These are phyloP conservation scores for Russula compacta DNA, from an alignment of 768 basidiomycete species.

Conservation along the genomic window DNA sequence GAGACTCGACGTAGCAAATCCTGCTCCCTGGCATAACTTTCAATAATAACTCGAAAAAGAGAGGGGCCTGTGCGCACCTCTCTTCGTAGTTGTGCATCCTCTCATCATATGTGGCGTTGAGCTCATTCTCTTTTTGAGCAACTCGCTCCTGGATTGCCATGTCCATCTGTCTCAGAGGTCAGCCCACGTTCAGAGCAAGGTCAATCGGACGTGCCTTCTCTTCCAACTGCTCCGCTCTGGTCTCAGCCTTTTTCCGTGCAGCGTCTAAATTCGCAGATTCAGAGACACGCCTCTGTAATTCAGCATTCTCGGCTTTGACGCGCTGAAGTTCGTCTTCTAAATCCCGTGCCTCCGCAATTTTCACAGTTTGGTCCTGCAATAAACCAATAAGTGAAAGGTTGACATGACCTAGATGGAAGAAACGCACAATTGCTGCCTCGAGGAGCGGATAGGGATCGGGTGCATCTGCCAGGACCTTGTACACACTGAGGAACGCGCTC, in stretches of 20 bases:
- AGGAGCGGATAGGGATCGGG: slow-evolving; percentile 96
- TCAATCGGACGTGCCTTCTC: slow-evolving; percentile 47
- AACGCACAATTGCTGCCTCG: slow-evolving; percentile 79
- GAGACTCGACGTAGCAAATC: slow-evolving; percentile 87
- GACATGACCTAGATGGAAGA: background rate
- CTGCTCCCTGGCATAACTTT: slow-evolving; percentile 62
- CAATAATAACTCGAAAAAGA: background rate
- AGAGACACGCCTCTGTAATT: slow-evolving; percentile 58
- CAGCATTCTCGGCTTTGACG: slow-evolving; percentile 73
- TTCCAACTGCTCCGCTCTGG: slow-evolving; percentile 69
- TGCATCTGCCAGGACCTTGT: slow-evolving; percentile 93
- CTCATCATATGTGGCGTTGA: slow-evolving; percentile 96
- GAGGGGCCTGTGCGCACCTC: slow-evolving; percentile 42
- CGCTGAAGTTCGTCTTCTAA: slow-evolving; percentile 66
- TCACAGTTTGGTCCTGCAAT: slow-evolving; percentile 83
- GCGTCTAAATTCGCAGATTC: slow-evolving; percentile 58
- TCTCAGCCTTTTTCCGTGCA: slow-evolving; percentile 68
- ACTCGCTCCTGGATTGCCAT: slow-evolving; percentile 85
- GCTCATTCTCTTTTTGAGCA: slow-evolving; percentile 87
- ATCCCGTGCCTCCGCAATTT: slow-evolving; percentile 71
- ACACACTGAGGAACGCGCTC: slow-evolving; percentile 92
- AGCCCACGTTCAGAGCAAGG: background rate
- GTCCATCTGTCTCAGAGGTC: slow-evolving; percentile 68
- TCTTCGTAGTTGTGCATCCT: slow-evolving; percentile 93
- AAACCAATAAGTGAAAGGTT: background rate